Evolutionary conservation across 2,329 filamentous ascomycete genomes (phyloP).

Genomic region (Grosmannia serpens): DNA sequence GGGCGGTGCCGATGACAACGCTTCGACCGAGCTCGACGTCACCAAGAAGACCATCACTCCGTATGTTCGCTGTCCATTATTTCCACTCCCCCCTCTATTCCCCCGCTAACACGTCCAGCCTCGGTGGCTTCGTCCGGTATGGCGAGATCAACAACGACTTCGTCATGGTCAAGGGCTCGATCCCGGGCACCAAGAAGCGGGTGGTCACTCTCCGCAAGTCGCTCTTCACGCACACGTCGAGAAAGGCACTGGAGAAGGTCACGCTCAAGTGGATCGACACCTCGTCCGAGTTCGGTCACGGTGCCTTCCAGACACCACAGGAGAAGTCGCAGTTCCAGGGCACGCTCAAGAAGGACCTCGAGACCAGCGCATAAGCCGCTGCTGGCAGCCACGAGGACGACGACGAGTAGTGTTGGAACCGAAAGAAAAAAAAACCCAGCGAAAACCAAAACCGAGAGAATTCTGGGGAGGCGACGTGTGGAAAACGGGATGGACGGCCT

Average conservation of each 20-base stretch:
- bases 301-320: conserved; percentile 95
- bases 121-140: conserved; percentile 99
- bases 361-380: conserved; percentile 28
- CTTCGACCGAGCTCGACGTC: conserved; percentile 87
- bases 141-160: conserved; percentile 99
- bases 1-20: conserved; percentile 81
- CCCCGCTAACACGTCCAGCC: conserved; percentile 36
- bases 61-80: conserved; percentile 50
- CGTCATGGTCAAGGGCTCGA: conserved; percentile 87
- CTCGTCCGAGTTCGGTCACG: conserved; percentile 99
- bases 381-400: conserved; percentile 2
- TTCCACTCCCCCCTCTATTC: not conserved
- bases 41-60: conserved; percentile 99
- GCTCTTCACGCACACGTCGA: conserved; percentile 93
- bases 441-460: not conserved
- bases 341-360: conserved; percentile 97
- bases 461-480: not conserved
- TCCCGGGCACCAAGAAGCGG: conserved; percentile 98
- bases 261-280: conserved; percentile 99
- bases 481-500: conserved; percentile 4
- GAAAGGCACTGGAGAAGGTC: conserved; percentile 96
- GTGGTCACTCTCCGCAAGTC: conserved; percentile 98
- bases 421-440: not conserved
- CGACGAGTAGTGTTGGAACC: not conserved
- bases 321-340: conserved; percentile 98